These are phyloP conservation scores for Wickerhamomyces sp. DNA, from an alignment of 1,139 yeast genomes.

Conservation along the genomic window DNA sequence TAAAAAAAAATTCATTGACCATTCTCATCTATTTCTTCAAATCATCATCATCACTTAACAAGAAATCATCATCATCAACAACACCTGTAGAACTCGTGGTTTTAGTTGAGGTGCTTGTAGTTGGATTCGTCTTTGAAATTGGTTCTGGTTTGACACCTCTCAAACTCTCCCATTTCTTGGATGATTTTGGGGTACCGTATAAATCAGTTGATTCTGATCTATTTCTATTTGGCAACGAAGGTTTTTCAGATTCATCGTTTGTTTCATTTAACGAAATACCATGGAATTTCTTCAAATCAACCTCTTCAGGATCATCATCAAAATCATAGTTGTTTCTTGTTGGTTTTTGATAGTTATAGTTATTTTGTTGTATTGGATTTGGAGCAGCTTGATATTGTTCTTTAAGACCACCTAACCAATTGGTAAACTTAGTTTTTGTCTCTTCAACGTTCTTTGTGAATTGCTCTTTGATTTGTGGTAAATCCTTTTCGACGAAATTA, in stretches of 20 bases:
- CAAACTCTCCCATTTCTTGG: constrained; percentile 58
- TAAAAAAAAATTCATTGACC: constrained; percentile 14
- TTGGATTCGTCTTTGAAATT: constrained; percentile 12
- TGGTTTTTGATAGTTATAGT: too few species aligned
- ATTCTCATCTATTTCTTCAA: background rate
- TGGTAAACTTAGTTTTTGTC: constrained; percentile 70
- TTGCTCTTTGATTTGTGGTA: constrained; percentile 64
- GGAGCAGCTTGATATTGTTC: constrained; percentile 20
- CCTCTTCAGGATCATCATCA: constrained; percentile 53
- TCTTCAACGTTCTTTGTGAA: constrained; percentile 78
- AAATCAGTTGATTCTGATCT: constrained; percentile 24
- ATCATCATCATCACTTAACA: constrained; percentile 70
- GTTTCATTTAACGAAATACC: constrained; percentile 39
- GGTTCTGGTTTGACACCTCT: constrained; percentile 51
- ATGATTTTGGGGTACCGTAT: constrained; percentile 22
- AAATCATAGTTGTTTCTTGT: constrained; percentile 25
- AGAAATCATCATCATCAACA: constrained; percentile 54
- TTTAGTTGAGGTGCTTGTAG: background rate
- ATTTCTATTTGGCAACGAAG: constrained; percentile 36
- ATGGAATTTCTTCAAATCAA: constrained; percentile 44
- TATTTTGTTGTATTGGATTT: too few species aligned
- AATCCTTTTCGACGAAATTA: constrained; percentile 54
- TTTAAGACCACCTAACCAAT: constrained; percentile 66
- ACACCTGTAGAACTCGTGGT: constrained; percentile 5
- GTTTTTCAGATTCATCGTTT: constrained; percentile 31